Conservation (phyloP, 1,139 yeast species). For the Saccharomycopsis crataegensis region DNA sequence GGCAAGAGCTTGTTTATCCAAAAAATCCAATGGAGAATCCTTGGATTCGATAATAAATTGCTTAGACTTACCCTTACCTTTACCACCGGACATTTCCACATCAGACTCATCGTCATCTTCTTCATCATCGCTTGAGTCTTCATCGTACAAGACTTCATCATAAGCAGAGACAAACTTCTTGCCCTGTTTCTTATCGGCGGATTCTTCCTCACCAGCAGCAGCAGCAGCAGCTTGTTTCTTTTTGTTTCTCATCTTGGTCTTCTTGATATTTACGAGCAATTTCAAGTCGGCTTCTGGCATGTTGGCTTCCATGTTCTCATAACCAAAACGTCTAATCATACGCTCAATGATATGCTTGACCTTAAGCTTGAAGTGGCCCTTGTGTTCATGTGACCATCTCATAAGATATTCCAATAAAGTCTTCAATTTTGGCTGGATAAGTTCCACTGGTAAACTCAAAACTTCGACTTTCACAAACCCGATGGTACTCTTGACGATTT, state of each 20-base stretch:
- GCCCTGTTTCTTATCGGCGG: constrained; percentile 23
- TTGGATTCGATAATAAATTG: constrained; percentile 72
- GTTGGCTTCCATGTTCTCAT: constrained; percentile 64
- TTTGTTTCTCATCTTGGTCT: constrained; percentile 77
- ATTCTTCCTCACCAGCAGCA: constrained; percentile 30
- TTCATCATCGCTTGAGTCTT: constrained; percentile 46
- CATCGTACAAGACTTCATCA: constrained; percentile 67
- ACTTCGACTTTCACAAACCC: constrained; percentile 93
- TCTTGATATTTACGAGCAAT: constrained; percentile 76
- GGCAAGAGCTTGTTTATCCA: constrained; percentile 77
- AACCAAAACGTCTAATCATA: constrained; percentile 81
- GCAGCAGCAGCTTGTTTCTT: constrained; percentile 49
- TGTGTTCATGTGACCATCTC: constrained; percentile 94
- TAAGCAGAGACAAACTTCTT: constrained; percentile 71
- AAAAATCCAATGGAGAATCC: constrained; percentile 82
- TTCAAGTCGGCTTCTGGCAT: constrained; percentile 89
- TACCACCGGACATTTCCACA: constrained; percentile 25
- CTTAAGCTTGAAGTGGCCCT: constrained; percentile 87
- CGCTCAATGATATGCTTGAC: constrained; percentile 92
- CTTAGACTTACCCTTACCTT: constrained; percentile 32
- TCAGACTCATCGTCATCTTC: constrained; percentile 27
- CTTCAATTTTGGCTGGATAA: constrained; percentile 60
- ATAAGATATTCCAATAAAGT: constrained; percentile 64
- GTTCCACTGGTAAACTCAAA: constrained; percentile 73
- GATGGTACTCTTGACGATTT: constrained; percentile 87